phyloP scores from a whole-genome alignment of 306 rosid species.

The Pterocarpus macrocarpus region DNA sequence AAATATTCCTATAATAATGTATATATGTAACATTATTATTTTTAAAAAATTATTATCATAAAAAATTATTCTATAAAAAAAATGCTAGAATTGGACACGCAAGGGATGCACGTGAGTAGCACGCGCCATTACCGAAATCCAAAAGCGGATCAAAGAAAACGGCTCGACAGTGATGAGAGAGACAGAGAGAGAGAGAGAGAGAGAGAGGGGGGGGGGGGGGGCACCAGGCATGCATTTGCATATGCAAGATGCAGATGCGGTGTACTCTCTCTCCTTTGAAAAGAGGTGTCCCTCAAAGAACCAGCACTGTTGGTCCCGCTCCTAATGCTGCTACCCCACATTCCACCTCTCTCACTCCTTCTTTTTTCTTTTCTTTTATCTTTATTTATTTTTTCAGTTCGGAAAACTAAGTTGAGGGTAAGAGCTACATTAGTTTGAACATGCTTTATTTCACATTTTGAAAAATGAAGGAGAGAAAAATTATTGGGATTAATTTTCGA shows the following conservation, averaged over 20 bases:
- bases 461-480: too few relatives aligned
- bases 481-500: too few relatives aligned
- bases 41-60: too few relatives aligned
- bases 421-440: too few relatives aligned
- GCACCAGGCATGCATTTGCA: background rate
- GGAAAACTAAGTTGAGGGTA: too few relatives aligned
- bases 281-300: conserved; percentile 64
- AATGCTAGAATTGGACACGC: background rate
- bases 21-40: too few relatives aligned
- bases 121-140: background rate
- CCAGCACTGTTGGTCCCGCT: conserved; percentile 64
- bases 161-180: conserved; percentile 44
- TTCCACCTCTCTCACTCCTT: background rate
- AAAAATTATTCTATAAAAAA: too few relatives aligned
- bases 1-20: too few relatives aligned
- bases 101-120: background rate
- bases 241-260: background rate
- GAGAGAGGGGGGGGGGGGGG: too few relatives aligned
- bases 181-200: background rate
- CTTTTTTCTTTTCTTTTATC: background rate
- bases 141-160: conserved; percentile 44
- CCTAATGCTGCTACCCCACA: background rate
- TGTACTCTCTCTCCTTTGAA: conserved; percentile 31
- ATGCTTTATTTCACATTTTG: too few relatives aligned
- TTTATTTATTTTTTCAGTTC: background rate